Evolutionary conservation across 192 early-diverging fungal species (phyloP).

Genomic region (Glomus cerebriforme): DNA sequence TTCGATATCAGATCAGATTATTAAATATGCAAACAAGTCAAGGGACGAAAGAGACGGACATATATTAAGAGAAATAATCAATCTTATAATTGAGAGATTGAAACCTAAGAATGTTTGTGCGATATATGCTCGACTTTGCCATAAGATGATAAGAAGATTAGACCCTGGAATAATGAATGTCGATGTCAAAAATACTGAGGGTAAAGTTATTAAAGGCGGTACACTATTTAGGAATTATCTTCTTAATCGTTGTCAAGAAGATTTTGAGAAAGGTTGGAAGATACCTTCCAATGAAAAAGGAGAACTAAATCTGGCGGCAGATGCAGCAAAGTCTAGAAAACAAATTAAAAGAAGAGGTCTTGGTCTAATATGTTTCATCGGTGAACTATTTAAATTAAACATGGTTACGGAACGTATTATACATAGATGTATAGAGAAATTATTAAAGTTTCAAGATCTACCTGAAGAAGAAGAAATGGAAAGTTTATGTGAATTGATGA

Average conservation of each 20-base stretch:
- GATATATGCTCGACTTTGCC: conserved; percentile 90
- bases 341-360: conserved; percentile 87
- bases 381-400: conserved; percentile 88
- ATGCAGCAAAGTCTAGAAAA: conserved; percentile 63
- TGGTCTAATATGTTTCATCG: conserved; percentile 91
- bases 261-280: conserved; percentile 91
- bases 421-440: conserved; percentile 84
- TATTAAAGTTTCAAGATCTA: conserved; percentile 68
- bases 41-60: conserved; percentile 65
- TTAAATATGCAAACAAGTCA: conserved; percentile 73
- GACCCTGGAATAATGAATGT: conserved; percentile 59
- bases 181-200: conserved; percentile 60
- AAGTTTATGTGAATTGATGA: conserved; percentile 87
- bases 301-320: conserved; percentile 65
- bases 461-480: conserved; percentile 97
- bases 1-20: conserved; percentile 78
- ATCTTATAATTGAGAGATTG: conserved; percentile 91
- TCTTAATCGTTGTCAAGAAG: conserved; percentile 91
- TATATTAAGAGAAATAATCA: conserved; percentile 80
- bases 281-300: conserved; percentile 58
- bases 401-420: conserved; percentile 96
- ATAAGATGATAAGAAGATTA: conserved; percentile 70
- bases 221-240: conserved; percentile 88
- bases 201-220: conserved; percentile 55
- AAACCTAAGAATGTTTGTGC: conserved; percentile 75